Conservation (phyloP, 2,329 filamentous ascomycete genomes). For the Pseudogymnoascus sp. region DNA sequence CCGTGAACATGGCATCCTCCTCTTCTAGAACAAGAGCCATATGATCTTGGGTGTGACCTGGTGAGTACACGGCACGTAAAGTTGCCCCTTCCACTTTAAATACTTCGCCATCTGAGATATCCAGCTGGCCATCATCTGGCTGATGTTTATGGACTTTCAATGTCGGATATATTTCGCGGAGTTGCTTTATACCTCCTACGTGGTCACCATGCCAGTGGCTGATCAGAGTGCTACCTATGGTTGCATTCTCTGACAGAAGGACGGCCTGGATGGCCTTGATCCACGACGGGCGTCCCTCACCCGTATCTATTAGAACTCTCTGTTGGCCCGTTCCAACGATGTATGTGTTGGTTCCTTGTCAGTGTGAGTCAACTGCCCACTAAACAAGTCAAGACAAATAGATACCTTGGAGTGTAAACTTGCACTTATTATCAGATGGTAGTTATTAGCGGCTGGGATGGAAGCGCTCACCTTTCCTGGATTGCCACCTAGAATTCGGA, state of each 20-base stretch:
- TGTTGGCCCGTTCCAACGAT: constrained; percentile 66
- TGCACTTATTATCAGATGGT: constrained; percentile 13
- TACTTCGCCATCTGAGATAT: constrained; percentile 48
- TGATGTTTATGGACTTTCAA: constrained; percentile 59
- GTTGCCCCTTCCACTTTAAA: constrained; percentile 54
- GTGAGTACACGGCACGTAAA: constrained; percentile 56
- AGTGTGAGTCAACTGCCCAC: constrained; percentile 33
- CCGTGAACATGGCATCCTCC: constrained; percentile 77
- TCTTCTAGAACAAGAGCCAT: constrained; percentile 70
- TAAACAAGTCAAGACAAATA: neutral
- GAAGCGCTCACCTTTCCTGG: constrained; percentile 65
- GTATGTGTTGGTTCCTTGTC: constrained; percentile 86
- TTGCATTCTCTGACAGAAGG: constrained; percentile 59
- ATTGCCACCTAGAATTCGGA: constrained; percentile 84
- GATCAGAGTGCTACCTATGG: constrained; percentile 61
- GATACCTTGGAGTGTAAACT: constrained; percentile 56
- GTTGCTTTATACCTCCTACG: constrained; percentile 62
- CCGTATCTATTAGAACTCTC: constrained; percentile 83
- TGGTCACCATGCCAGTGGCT: constrained; percentile 95
- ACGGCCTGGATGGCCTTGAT: constrained; percentile 53
- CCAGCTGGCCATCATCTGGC: constrained; percentile 42
- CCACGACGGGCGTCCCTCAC: constrained; percentile 70
- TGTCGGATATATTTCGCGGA: constrained; percentile 55
- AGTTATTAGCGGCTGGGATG: constrained; percentile 6
- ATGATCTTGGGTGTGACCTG: constrained; percentile 76